Evolutionary conservation across 202 grass and related monocot genomes (phyloP), one percentile per base, ranked within the genome.

Genomic region (Alloteropsis angusta): DNA sequence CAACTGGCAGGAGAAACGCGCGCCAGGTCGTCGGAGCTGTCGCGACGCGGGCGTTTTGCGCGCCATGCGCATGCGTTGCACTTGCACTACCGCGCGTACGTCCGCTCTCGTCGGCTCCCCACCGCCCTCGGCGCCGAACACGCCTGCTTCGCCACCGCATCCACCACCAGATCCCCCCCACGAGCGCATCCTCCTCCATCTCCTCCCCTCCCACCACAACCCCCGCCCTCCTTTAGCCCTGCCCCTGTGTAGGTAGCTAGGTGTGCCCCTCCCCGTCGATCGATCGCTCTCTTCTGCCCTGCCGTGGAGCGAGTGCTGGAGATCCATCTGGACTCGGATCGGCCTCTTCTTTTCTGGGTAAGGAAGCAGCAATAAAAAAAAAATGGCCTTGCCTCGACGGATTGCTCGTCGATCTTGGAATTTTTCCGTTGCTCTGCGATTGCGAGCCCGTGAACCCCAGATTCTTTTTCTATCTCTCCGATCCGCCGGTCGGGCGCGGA

Each of bases 41-140:
- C n/a, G n/a, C n/a, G n/a, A n/a, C n/a, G n/a, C n/a, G n/a, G n/a
- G n/a, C 37, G 15, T 55, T 56, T 56, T 11, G 56, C 56, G 53
- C 19, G 6, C 18, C 48, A 10, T 9, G 50, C 54, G 37, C 72
- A 41, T 19, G 45, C 15, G 26, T 48, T 69, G 1, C 47, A n/a
- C n/a, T n/a, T n/a, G n/a, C n/a, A n/a, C n/a, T n/a, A 50, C 9
- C 8, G 37, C 36, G 36, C 10, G 36, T n/a, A n/a, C 34, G 34
- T 5, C 3, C 37, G 22, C 17, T 12, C 9, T 35, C 57, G 41
- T 64, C 14, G 74, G 74, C 30, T 50, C 59, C 74, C 74, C 60
- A 65, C 45, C 44, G 75, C 44, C 60, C 59, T 77, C 75, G 75
- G 75, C 59, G 44, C 75, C 60, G 60, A 49, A 65, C 60, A 53